Base-by-base conservation (phyloP, 768 basidiomycete genomes). In the Fomitopsis serialis region DNA sequence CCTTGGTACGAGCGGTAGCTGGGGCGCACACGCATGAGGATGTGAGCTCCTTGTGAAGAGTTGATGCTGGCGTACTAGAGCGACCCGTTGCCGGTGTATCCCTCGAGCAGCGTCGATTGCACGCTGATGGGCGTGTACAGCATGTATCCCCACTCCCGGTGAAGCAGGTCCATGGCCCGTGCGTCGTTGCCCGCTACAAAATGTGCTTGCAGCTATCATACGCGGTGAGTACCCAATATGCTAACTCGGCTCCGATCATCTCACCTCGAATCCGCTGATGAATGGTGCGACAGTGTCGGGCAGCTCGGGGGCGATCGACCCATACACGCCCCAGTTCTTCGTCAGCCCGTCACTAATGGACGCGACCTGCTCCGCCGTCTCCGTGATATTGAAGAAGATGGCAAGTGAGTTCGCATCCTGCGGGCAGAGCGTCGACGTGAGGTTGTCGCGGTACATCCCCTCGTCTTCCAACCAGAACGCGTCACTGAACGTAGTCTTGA, bases 351-450 rank as follows among this genome's bases (percentile, higher is more conserved):
- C 63, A 55, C 80, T 82, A 7, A 83, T 65, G 2, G 62, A 60
- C 19, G 54, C 57, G 9, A 69, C 72, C 57, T 78, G 75, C 2
- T 62, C 70, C 0, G 63, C 25, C 0, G 72, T 68, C 2, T 61
- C 67, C 0, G 80, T 82, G 2, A 82, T 57, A 55, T 79, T 79
- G 64, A 73, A 82, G 9, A 83, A 54, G 1, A 82, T 66, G 2
- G 80, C 79, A 53, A 81, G 74, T 0, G 78, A 77, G 62, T 82
- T 82, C 9, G 74, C 81, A 55, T 84, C 81, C 58, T 84, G 80
- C 0, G 81, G 80, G 29, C 70, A 71, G 19, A 82, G 66, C 1
- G 76, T 74, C 1, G 80, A 79, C 1, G 77, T 79, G 10, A 66
- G 60, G 58, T 82, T 82, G 59, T 84, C 81, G 11, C 74, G 69